These are phyloP conservation scores for Raddia distichophylla DNA, from an alignment of 176 grass and related monocot species.

Conservation along the genomic window DNA sequence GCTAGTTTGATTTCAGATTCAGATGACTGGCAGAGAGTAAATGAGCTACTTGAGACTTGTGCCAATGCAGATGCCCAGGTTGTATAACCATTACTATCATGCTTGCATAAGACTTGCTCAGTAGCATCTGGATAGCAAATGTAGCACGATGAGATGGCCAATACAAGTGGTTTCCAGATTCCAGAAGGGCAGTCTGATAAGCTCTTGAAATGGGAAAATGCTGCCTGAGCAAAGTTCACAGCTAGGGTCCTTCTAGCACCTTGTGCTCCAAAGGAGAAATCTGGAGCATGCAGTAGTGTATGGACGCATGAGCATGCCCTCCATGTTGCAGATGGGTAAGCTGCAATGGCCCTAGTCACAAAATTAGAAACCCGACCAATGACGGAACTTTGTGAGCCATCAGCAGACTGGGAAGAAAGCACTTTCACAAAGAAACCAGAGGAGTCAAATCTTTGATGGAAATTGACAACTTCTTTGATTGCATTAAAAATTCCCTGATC, in stretches of 20 bases:
- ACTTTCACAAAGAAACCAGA: constrained; percentile 56
- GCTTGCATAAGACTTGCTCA: constrained; percentile 54
- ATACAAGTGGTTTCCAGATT: constrained; percentile 68
- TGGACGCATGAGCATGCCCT: constrained; percentile 84
- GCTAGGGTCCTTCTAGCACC: constrained; percentile 51
- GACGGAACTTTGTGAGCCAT: constrained; percentile 53
- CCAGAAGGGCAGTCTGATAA: constrained; percentile 57
- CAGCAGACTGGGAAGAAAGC: constrained; percentile 42
- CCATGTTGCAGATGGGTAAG: constrained; percentile 82
- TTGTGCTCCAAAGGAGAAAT: constrained; percentile 50
- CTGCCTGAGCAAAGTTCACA: constrained; percentile 50
- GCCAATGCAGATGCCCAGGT: constrained; percentile 65
- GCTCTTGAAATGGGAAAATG: constrained; percentile 62
- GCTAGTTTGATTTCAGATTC: constrained; percentile 83
- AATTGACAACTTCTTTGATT: constrained; percentile 75
- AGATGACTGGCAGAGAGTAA: constrained; percentile 60
- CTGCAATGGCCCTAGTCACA: constrained; percentile 62
- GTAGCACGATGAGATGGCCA: constrained; percentile 82
- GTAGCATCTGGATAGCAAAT: constrained; percentile 72
- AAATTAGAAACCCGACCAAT: constrained; percentile 69
- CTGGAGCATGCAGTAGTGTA: constrained; percentile 63
- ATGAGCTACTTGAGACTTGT: constrained; percentile 62
- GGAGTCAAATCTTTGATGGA: constrained; percentile 62
- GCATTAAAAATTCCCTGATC: constrained; percentile 76
- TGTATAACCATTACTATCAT: constrained; percentile 54